A percentile compares a stretch with the other conserved stretches of the same genome.
Conservation (phyloP, 140 eudicot species). For the Erigeron philadelphicus region DNA sequence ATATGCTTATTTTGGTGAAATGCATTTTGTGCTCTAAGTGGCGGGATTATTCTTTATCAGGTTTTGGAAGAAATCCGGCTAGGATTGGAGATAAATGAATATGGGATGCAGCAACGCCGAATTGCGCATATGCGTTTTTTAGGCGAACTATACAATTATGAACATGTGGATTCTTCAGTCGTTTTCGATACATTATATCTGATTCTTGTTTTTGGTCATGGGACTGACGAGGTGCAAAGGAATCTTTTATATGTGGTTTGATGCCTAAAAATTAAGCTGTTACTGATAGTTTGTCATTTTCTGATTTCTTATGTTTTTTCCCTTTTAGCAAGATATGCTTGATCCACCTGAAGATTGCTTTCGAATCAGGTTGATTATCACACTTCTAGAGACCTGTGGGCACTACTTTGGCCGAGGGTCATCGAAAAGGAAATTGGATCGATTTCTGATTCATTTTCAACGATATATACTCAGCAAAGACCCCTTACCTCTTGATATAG, state of each 20-base stretch:
- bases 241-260: conserved; percentile 6
- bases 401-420: conserved; percentile 97
- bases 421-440: conserved; percentile 86
- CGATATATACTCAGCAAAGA: conserved; percentile 82
- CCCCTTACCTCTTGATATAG: conserved; percentile 83
- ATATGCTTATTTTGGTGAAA: background rate
- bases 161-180: conserved; percentile 92
- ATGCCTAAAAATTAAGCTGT: background rate
- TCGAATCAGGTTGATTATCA: conserved; percentile 84
- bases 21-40: background rate
- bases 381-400: conserved; percentile 96
- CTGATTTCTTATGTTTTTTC: conserved; percentile 23
- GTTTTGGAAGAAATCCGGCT: conserved; percentile 89
- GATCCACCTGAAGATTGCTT: conserved; percentile 98
- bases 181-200: conserved; percentile 82
- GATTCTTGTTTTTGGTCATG: conserved; percentile 88
- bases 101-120: conserved; percentile 91
- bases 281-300: background rate
- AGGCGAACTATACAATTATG: conserved; percentile 95
- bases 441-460: conserved; percentile 87
- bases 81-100: conserved; percentile 88
- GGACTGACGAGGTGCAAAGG: conserved; percentile 71
- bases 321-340: conserved; percentile 65
- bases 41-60: conserved; percentile 34
- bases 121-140: conserved; percentile 92